phyloP scores from a whole-genome alignment of 257 asterid species.

The Solanum corneliomulleri region DNA sequence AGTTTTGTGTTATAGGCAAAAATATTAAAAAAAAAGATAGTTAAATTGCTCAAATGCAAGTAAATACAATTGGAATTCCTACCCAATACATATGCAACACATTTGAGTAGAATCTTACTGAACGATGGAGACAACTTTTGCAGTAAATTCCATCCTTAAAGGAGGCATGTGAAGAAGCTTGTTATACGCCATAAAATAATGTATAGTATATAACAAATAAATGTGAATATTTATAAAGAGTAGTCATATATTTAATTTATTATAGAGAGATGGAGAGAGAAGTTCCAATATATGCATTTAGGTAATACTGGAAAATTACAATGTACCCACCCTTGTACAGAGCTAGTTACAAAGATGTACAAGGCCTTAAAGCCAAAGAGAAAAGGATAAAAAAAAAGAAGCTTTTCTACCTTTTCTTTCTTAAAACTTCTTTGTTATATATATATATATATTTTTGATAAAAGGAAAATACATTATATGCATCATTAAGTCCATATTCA shows the following conservation, averaged over 20 bases:
- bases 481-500: not conserved
- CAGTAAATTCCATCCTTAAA: not conserved
- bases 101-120: not conserved
- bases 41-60: too few relatives aligned
- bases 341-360: constrained; percentile 35
- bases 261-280: not conserved
- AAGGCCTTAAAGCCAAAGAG: constrained; percentile 12
- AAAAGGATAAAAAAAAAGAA: not conserved
- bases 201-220: not conserved
- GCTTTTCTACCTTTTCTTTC: not conserved
- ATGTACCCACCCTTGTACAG: constrained; percentile 25
- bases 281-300: not conserved
- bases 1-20: too few relatives aligned
- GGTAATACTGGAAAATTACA: not conserved
- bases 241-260: not conserved
- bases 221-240: not conserved
- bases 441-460: not conserved
- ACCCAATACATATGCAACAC: too few relatives aligned
- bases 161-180: not conserved
- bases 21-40: too few relatives aligned
- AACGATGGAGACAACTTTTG: not conserved
- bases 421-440: constrained; percentile 1
- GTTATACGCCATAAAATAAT: not conserved
- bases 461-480: constrained; percentile 14
- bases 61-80: too few relatives aligned